Evolutionary conservation across 805 yeast genomes (phyloP), one percentile per base, ranked within the genome.

Genomic region (Pichia deserticola): DNA sequence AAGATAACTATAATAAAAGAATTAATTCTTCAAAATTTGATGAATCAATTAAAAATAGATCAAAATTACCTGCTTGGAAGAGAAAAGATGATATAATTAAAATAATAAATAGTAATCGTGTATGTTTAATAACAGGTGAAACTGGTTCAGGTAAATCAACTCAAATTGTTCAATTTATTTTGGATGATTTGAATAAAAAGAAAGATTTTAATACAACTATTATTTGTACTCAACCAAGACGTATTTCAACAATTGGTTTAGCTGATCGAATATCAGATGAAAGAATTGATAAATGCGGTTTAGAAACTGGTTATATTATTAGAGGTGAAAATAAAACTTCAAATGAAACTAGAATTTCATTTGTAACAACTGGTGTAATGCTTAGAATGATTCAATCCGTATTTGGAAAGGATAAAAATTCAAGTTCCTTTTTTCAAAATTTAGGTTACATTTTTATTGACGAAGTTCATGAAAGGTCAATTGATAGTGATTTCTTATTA

Each of bases 121-220:
- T 89, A 5, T 81, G 86, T 8, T 68, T 92, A 35, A 77, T 92
- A 36, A 92, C 98, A 2, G 99, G 98, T 63, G 99, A 93, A 64
- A 92, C 98, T 0, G 98, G 98, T 58, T 90, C 97, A 1, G 98
- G 98, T 57, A 92, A 92, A 61, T 88, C 97, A 1, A 92, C 99
- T 0, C 99, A 92, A 63, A 80, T 88, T 5, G 96, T 89, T 6
- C 99, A 92, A 63, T 92, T 89, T 57, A 71, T 92, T 25, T 67
- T 92, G 15, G 98, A 92, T 62, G 73, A 81, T 38, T 59, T 87
- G 51, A 73, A 77, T 44, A 42, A 67, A 0, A 61, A 66, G 11
- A 76, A 76, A 0, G 78, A 77, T 53, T 82, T 74, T 54, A 64
- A 68, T 28, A 75, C 84, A 4, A 76, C 74, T 38, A 85, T 92